Percentiles rank a stretch among this genome's conserved stretches.
Conservation (phyloP, 2,329 filamentous ascomycete genomes). For the Magnaporthiopsis poae region DNA sequence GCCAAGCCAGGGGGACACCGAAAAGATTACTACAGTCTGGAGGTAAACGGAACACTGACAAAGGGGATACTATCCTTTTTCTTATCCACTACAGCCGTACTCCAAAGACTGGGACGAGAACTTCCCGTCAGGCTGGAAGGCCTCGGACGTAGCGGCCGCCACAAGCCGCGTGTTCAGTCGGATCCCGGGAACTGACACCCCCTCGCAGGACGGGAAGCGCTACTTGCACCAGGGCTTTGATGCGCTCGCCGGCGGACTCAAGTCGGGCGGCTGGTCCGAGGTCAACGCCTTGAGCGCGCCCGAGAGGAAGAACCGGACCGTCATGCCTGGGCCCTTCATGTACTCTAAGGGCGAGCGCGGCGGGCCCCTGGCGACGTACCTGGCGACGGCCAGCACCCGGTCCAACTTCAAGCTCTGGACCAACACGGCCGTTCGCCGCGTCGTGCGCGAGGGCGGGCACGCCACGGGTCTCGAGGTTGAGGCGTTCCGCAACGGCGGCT, state of each 20-base stretch:
- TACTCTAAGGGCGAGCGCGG: slow-evolving; percentile 51
- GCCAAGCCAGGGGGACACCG: slow-evolving; percentile 6
- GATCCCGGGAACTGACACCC: slow-evolving; percentile 53
- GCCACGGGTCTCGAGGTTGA: slow-evolving; percentile 62
- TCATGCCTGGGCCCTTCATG: slow-evolving; percentile 52
- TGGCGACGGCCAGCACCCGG: slow-evolving; percentile 45
- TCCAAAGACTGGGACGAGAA: slow-evolving; percentile 53
- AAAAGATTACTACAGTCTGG: too few relatives aligned
- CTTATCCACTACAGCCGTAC: slow-evolving; percentile 34
- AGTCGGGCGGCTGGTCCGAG: slow-evolving; percentile 49
- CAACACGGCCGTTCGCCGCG: slow-evolving; percentile 55
- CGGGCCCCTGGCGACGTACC: slow-evolving; percentile 56
- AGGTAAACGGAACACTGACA: neutral
- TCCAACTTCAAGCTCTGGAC: slow-evolving; percentile 58
- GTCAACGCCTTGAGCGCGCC: slow-evolving; percentile 48
- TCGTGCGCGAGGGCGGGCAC: slow-evolving; percentile 52
- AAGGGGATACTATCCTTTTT: neutral
- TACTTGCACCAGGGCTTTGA: slow-evolving; percentile 54
- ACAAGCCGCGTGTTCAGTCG: slow-evolving; percentile 48
- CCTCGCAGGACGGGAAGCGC: slow-evolving; percentile 50
- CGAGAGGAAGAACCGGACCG: slow-evolving; percentile 51
- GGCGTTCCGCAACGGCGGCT: slow-evolving; percentile 36
- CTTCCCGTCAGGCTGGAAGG: slow-evolving; percentile 58
- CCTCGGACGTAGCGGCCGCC: slow-evolving; percentile 46
- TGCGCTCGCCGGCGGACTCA: slow-evolving; percentile 45